phyloP scores from a whole-genome alignment of 1,284 basidiomycete species.

The Ustilago cynodontis region DNA sequence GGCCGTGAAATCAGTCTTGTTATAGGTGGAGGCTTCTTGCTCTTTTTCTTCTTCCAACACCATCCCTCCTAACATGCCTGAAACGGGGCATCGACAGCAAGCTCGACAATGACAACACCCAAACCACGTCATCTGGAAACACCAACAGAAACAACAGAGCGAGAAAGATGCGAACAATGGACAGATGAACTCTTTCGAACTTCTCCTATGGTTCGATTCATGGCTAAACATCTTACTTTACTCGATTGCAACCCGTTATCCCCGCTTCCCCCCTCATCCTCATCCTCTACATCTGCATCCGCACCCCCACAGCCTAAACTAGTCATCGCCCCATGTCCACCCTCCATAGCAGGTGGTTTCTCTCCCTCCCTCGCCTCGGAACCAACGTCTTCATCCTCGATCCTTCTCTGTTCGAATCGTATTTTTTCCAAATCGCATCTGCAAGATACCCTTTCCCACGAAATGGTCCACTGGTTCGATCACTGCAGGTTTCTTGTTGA shows the following conservation, averaged over 20 bases:
- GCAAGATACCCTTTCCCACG: conserved; percentile 92
- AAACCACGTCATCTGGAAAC: conserved; percentile 49
- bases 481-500: conserved; percentile 93
- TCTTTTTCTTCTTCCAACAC: neutral
- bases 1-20: neutral
- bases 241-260: conserved; percentile 61
- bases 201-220: conserved; percentile 69
- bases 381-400: conserved; percentile 49
- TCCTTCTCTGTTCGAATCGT: conserved; percentile 65
- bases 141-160: conserved; percentile 31
- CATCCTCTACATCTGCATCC: neutral
- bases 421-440: conserved; percentile 82
- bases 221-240: conserved; percentile 65
- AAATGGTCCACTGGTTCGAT: conserved; percentile 96
- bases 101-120: conserved; percentile 30
- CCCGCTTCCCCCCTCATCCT: conserved; percentile 5
- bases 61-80: too few relatives aligned
- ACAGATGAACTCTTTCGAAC: conserved; percentile 61
- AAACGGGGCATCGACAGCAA: neutral
- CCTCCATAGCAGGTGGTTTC: conserved; percentile 64
- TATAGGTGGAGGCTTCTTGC: neutral
- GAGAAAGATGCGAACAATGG: conserved; percentile 63
- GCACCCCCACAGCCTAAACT: conserved; percentile 43
- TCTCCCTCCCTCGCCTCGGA: conserved; percentile 47
- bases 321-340: conserved; percentile 59